Percentiles rank a stretch among this genome's conserved stretches.
Conservation (phyloP, 495 filamentous ascomycete species). For the Massariosphaeria phaeospora region DNA sequence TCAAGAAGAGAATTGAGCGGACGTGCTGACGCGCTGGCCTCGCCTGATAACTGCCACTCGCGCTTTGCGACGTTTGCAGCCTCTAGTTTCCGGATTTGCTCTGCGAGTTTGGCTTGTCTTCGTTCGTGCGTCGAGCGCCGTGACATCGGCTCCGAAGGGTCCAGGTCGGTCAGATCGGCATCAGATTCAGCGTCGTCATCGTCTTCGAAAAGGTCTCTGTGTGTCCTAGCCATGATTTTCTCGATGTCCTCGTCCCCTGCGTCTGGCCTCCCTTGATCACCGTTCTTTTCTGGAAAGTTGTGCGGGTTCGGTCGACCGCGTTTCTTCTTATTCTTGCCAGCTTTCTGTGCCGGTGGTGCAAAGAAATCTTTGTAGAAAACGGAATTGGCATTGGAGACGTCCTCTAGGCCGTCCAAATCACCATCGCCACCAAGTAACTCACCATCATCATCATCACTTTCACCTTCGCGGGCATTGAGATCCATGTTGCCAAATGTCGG, state of each 20-base stretch:
- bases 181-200: slow-evolving; percentile 42
- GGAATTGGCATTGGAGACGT: slow-evolving; percentile 70
- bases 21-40: slow-evolving; percentile 74
- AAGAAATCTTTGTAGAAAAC: slow-evolving; percentile 89
- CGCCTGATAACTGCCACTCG: slow-evolving; percentile 84
- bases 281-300: slow-evolving; percentile 36
- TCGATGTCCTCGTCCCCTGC: slow-evolving; percentile 54
- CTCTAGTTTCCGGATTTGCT: slow-evolving; percentile 88
- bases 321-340: slow-evolving; percentile 47
- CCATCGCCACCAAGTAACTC: slow-evolving; percentile 50
- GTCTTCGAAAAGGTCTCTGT: slow-evolving; percentile 89
- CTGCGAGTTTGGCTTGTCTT: slow-evolving; percentile 72
- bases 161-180: slow-evolving; percentile 33
- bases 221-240: slow-evolving; percentile 83
- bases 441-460: slow-evolving; percentile 50
- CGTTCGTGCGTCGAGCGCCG: slow-evolving; percentile 77
- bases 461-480: slow-evolving; percentile 53
- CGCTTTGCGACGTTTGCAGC: slow-evolving; percentile 84
- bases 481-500: slow-evolving; percentile 71
- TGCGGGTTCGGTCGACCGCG: slow-evolving; percentile 41
- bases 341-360: slow-evolving; percentile 71
- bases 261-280: slow-evolving; percentile 29
- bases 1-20: slow-evolving; percentile 90
- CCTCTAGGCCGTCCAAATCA: slow-evolving; percentile 48
- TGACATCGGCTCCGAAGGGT: slow-evolving; percentile 49